Percentiles rank a stretch among this genome's conserved stretches.
Conservation (phyloP, 352 stramenopile species). For the Saprolegnia diclina region DNA sequence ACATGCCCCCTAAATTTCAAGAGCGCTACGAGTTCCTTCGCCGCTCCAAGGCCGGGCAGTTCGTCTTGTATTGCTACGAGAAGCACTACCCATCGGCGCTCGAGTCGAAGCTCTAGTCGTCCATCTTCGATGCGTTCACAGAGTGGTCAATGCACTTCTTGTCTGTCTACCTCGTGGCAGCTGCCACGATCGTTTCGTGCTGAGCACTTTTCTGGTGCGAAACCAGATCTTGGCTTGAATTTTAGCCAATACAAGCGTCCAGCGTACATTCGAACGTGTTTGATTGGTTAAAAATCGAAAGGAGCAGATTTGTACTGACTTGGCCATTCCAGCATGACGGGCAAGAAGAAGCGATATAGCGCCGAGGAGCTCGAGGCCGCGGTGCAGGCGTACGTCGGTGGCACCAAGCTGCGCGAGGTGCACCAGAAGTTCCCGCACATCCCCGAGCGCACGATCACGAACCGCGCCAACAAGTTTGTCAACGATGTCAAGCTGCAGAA, state of each 20-base stretch:
- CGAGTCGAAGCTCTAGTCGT: neutral
- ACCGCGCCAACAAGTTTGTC: conserved; percentile 9
- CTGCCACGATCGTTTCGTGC: too few species aligned
- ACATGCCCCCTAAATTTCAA: conserved; percentile 31
- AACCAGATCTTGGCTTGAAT: conserved; percentile 6
- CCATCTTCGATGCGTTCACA: too few species aligned
- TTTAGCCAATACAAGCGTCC: neutral
- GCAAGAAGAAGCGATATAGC: conserved; percentile 18
- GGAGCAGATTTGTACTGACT: conserved; percentile 16
- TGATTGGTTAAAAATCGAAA: conserved; percentile 10
- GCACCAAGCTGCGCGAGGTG: conserved; percentile 10
- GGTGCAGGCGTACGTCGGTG: neutral
- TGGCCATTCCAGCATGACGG: neutral
- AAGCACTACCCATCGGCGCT: conserved; percentile 34
- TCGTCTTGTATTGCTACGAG: conserved; percentile 51
- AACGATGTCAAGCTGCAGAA: conserved; percentile 12
- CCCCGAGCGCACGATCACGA: conserved; percentile 8
- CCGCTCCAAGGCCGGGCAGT: conserved; percentile 39
- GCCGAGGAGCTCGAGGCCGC: conserved; percentile 7
- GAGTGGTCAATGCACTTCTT: too few species aligned
- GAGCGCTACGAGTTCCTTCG: conserved; percentile 33
- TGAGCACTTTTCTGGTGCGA: neutral
- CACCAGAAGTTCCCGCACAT: conserved; percentile 11
- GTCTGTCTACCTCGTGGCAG: too few species aligned
- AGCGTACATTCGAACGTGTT: neutral